These are phyloP conservation scores for Trichosporon ovoides DNA, from an alignment of 1,284 basidiomycete genomes.

Conservation along the genomic window DNA sequence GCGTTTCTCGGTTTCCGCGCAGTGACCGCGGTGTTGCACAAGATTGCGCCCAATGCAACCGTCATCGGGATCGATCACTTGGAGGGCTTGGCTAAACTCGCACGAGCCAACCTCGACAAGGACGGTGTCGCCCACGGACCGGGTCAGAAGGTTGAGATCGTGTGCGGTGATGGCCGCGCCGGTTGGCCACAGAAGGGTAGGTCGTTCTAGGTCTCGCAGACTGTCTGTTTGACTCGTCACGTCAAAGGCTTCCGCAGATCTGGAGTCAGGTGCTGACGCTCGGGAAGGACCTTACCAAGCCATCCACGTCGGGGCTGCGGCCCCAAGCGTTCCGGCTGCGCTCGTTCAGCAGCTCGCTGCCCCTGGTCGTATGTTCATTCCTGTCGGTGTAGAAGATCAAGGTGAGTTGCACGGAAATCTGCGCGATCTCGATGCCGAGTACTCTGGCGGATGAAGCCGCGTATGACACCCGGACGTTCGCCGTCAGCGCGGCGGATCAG, in stretches of 20 bases:
- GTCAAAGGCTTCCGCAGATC: neutral
- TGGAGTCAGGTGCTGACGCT: slow-evolving; percentile 1
- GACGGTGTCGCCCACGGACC: slow-evolving; percentile 54
- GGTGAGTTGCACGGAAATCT: slow-evolving; percentile 24
- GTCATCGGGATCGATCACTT: slow-evolving; percentile 93
- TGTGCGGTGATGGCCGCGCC: slow-evolving; percentile 73
- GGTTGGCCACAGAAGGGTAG: slow-evolving; percentile 50
- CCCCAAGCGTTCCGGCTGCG: slow-evolving; percentile 63
- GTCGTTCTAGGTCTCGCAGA: neutral
- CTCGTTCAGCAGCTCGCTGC: slow-evolving; percentile 74
- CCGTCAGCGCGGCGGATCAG: too few species aligned
- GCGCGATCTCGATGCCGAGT: neutral
- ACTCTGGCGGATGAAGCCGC: too few species aligned
- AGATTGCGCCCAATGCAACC: slow-evolving; percentile 58
- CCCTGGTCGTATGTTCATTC: slow-evolving; percentile 90
- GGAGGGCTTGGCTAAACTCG: slow-evolving; percentile 66
- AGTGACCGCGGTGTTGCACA: slow-evolving; percentile 64
- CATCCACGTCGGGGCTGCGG: slow-evolving; percentile 93
- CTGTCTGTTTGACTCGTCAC: too few species aligned
- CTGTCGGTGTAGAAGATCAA: slow-evolving; percentile 61
- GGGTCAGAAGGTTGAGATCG: slow-evolving; percentile 44
- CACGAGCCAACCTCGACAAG: slow-evolving; percentile 60
- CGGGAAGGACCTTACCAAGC: slow-evolving; percentile 68
- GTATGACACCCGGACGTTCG: too few species aligned
- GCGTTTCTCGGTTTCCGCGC: neutral